phyloP scores from a whole-genome alignment of 345 rosid species.

The Anacardium occidentale region DNA sequence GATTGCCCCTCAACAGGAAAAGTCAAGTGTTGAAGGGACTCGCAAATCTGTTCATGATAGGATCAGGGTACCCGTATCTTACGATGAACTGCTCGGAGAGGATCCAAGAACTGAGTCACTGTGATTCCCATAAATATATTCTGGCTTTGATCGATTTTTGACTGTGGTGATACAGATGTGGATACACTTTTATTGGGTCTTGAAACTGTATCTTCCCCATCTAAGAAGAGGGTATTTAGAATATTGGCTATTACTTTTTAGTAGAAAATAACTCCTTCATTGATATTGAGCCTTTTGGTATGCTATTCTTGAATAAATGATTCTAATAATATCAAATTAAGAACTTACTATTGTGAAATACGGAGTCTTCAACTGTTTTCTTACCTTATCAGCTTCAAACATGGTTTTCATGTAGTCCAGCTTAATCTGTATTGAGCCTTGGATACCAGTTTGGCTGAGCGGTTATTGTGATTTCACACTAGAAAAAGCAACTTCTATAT shows the following conservation, averaged over 20 bases:
- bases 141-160: slow-evolving; percentile 9
- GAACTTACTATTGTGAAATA: background rate
- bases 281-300: slow-evolving; percentile 5
- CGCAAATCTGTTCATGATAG: slow-evolving; percentile 68
- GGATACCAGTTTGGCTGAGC: too few relatives aligned
- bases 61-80: slow-evolving; percentile 81
- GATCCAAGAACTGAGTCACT: slow-evolving; percentile 31
- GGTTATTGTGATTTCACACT: too few relatives aligned
- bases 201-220: background rate
- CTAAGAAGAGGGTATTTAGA: background rate
- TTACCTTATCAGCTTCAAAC: background rate
- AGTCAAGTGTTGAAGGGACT: slow-evolving; percentile 35
- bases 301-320: background rate
- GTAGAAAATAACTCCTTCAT: background rate
- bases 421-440: too few relatives aligned
- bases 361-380: background rate
- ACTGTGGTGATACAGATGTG: background rate
- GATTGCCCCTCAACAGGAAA: slow-evolving; percentile 22
- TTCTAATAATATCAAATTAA: background rate
- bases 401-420: background rate
- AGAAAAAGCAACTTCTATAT: too few relatives aligned
- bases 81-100: slow-evolving; percentile 57
- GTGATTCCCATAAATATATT: background rate
- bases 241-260: background rate
- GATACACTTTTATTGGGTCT: background rate